Conservation (phyloP, 441 rosid species). For the Raphanus hybrid region DNA sequence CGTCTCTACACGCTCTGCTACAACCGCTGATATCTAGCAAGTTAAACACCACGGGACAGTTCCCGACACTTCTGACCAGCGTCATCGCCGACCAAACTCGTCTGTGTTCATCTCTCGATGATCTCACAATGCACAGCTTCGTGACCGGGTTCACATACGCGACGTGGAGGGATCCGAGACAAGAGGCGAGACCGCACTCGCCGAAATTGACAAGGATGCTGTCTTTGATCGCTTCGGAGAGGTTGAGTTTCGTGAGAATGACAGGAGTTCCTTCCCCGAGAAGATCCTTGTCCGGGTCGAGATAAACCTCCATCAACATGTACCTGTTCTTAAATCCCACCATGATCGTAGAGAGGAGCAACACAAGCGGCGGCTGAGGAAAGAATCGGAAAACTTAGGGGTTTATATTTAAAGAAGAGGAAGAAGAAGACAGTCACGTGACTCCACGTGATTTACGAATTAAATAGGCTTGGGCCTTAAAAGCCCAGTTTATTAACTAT, state of each 20-base stretch:
- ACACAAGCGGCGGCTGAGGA: too few relatives aligned
- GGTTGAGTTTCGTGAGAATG: conserved; percentile 67
- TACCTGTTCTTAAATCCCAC: conserved; percentile 85
- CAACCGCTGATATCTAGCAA: conserved; percentile 74
- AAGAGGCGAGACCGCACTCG: conserved; percentile 80
- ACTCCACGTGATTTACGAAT: neutral
- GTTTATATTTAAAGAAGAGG: neutral
- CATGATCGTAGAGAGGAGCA: conserved; percentile 44
- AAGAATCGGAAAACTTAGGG: neutral
- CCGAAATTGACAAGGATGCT: conserved; percentile 70
- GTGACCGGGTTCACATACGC: conserved; percentile 80
- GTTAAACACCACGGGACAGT: conserved; percentile 68
- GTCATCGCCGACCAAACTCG: conserved; percentile 80
- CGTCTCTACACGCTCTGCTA: conserved; percentile 65
- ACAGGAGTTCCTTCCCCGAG: conserved; percentile 58
- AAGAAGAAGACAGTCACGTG: conserved; percentile 22
- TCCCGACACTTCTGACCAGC: conserved; percentile 63
- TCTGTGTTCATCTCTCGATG: conserved; percentile 68
- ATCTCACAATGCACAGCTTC: conserved; percentile 70
- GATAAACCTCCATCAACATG: conserved; percentile 73
- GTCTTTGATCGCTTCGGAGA: conserved; percentile 69
- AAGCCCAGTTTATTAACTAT: neutral
- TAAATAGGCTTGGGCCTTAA: neutral
- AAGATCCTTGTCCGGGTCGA: conserved; percentile 74
- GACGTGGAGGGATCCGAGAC: conserved; percentile 70